Conservation (phyloP, 2,329 filamentous ascomycete species). For the Arthrobotrys sphaeroides region DNA sequence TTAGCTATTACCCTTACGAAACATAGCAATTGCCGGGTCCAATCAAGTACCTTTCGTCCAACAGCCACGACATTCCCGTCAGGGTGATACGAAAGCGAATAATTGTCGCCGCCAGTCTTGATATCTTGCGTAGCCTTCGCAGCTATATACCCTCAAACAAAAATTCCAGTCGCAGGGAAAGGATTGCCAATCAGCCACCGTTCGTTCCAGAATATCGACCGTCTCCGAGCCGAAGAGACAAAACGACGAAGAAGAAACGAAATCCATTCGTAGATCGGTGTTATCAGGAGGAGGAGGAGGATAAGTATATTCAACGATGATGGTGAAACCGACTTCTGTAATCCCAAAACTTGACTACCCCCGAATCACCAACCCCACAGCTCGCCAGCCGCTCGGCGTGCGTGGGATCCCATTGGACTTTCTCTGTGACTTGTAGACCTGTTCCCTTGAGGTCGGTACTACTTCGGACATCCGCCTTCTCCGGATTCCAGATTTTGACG, state of each 20-base stretch:
- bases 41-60: slow-evolving; percentile 64
- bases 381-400: slow-evolving; percentile 66
- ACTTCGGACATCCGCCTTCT: slow-evolving; percentile 65
- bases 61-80: slow-evolving; percentile 65
- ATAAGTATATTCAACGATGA: neutral
- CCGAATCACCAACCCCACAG: slow-evolving; percentile 59
- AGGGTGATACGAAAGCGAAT: slow-evolving; percentile 66
- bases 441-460: slow-evolving; percentile 65
- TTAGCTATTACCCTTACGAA: neutral
- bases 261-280: neutral
- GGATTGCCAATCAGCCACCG: slow-evolving; percentile 46
- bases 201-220: slow-evolving; percentile 28
- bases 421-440: slow-evolving; percentile 62
- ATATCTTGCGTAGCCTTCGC: slow-evolving; percentile 57
- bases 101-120: slow-evolving; percentile 62
- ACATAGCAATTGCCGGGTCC: neutral
- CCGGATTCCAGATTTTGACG: slow-evolving; percentile 68
- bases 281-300: no score
- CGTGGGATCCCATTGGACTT: slow-evolving; percentile 66
- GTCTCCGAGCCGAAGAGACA: slow-evolving; percentile 10
- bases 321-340: slow-evolving; percentile 62
- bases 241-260: neutral
- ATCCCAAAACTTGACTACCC: slow-evolving; percentile 67
- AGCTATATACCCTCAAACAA: slow-evolving; percentile 40
- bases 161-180: slow-evolving; percentile 9